Percentiles rank a stretch among this genome's conserved stretches.
phyloP scores from a whole-genome alignment of 2,329 filamentous ascomycete species.

The Lecanosticta acicola region DNA sequence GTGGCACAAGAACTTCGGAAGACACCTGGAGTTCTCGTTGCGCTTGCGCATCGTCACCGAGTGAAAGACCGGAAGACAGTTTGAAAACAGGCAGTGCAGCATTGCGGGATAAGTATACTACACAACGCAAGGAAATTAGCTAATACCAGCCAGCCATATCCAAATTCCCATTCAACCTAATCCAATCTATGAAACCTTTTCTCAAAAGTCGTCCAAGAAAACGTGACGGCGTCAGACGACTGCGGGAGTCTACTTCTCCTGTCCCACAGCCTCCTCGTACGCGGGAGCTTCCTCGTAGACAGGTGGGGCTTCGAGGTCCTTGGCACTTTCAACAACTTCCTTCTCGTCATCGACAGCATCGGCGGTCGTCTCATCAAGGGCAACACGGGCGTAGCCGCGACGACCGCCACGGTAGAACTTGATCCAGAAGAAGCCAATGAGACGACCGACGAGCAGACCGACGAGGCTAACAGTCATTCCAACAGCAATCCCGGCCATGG shows the following conservation, averaged over 20 bases:
- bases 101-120: not conserved
- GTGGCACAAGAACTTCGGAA: too few relatives aligned
- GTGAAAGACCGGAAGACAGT: too few relatives aligned
- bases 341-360: conserved; percentile 18
- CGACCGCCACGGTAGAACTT: conserved; percentile 46
- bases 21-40: not conserved
- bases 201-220: not conserved
- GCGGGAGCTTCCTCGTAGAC: conserved; percentile 33
- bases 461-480: conserved; percentile 63
- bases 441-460: conserved; percentile 60
- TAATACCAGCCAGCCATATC: not conserved
- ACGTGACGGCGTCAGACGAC: not conserved
- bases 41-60: not conserved
- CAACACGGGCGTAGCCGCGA: conserved; percentile 29
- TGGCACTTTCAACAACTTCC: conserved; percentile 9
- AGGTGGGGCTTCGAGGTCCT: conserved; percentile 24
- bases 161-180: not conserved
- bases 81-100: not conserved
- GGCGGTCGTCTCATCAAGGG: conserved; percentile 12
- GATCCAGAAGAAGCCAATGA: conserved; percentile 56
- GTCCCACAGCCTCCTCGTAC: conserved; percentile 24
- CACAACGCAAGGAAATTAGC: not conserved
- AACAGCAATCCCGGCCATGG: conserved; percentile 62
- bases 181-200: not conserved
- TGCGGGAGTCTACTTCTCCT: conserved; percentile 9